Conservation (phyloP, 768 basidiomycete species). For the Amanita jacksonii region DNA sequence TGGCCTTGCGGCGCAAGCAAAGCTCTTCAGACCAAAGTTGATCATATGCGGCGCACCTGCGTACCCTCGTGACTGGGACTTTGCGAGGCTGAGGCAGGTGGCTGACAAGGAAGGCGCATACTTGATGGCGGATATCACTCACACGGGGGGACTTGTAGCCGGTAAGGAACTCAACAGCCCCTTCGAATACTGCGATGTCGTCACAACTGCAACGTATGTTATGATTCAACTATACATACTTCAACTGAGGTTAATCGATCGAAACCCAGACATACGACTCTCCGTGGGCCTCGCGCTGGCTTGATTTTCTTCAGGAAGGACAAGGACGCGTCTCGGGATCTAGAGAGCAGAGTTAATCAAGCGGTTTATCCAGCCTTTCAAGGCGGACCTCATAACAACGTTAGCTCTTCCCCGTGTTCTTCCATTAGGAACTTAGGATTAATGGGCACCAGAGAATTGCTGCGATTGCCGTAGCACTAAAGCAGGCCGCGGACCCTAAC, state of each 20-base stretch:
- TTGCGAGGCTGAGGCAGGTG: slow-evolving; percentile 67
- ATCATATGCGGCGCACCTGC: slow-evolving; percentile 98
- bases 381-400: slow-evolving; percentile 99
- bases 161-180: slow-evolving; percentile 85
- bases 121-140: slow-evolving; percentile 95
- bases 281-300: slow-evolving; percentile 96
- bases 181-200: slow-evolving; percentile 94
- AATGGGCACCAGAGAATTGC: slow-evolving; percentile 73
- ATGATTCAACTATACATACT: too few relatives aligned
- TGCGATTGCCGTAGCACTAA: slow-evolving; percentile 84
- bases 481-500: slow-evolving; percentile 81
- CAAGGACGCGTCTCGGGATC: slow-evolving; percentile 66
- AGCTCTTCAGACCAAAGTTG: slow-evolving; percentile 90
- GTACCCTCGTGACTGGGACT: slow-evolving; percentile 99
- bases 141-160: slow-evolving; percentile 92
- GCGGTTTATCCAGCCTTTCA: slow-evolving; percentile 99
- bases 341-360: slow-evolving; percentile 95
- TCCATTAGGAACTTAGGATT: too few relatives aligned
- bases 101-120: slow-evolving; percentile 85
- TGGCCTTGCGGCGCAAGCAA: slow-evolving; percentile 72
- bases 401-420: too few relatives aligned
- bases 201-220: slow-evolving; percentile 90
- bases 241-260: too few relatives aligned
- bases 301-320: slow-evolving; percentile 98
- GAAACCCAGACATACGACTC: slow-evolving; percentile 82